Conservation (phyloP, 495 filamentous ascomycete genomes). For the Friedmanniomyces endolithicus region DNA sequence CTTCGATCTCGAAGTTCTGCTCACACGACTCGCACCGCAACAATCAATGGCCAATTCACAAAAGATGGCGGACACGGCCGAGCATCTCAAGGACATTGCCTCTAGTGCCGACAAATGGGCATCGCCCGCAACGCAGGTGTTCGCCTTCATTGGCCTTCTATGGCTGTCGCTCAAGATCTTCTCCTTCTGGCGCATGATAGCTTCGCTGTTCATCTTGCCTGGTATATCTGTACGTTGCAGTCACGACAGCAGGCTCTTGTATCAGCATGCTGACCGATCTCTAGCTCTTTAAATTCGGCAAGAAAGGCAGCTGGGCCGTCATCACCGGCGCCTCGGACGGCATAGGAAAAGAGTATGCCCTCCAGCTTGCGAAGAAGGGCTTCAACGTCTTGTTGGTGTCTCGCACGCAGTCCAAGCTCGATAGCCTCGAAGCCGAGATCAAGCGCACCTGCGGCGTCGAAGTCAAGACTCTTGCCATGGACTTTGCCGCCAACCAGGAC, state of each 20-base stretch:
- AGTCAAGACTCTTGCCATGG: constrained; percentile 73
- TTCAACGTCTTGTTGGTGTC: constrained; percentile 92
- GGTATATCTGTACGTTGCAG: constrained; percentile 35
- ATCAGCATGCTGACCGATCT: background rate
- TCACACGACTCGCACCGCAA: too few species aligned
- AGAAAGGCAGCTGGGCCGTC: constrained; percentile 85
- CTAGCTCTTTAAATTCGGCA: constrained; percentile 81
- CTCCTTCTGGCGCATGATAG: constrained; percentile 50
- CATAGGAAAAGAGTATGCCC: constrained; percentile 89
- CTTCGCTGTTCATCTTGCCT: constrained; percentile 67
- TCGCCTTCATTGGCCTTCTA: constrained; percentile 42
- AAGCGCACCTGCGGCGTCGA: constrained; percentile 51
- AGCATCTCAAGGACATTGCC: background rate
- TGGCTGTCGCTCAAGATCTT: constrained; percentile 45
- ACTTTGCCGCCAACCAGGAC: constrained; percentile 68
- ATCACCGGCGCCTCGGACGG: constrained; percentile 95
- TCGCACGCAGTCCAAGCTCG: constrained; percentile 81
- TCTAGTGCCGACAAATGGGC: constrained; percentile 5
- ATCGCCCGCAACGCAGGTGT: constrained; percentile 11
- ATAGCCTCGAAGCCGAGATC: constrained; percentile 62
- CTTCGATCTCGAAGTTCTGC: too few species aligned
- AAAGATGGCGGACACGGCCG: constrained; percentile 4
- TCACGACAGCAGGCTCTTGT: too few species aligned
- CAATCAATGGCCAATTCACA: constrained; percentile 5
- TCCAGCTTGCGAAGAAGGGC: constrained; percentile 77